Evolutionary conservation across 371 early-diverging fungal species (phyloP), one percentile per base, ranked within the genome.

Genomic region (Mortierella sp.): DNA sequence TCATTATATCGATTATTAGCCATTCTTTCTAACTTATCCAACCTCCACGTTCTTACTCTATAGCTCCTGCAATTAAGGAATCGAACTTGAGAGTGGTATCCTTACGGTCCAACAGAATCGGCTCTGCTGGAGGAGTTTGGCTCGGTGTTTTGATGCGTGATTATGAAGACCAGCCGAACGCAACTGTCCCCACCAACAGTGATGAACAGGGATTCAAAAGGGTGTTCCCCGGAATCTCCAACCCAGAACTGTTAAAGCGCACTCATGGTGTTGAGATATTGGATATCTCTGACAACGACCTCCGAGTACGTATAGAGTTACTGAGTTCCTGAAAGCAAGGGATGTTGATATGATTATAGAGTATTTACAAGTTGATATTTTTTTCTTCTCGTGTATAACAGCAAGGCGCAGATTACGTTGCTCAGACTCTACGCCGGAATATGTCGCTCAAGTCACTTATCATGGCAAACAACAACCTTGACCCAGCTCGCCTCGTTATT

Each of bases 71-170:
- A 4, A 83, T 92, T 19, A 83, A 87, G 33, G 84, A 87, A 65
- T 87, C 91, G 6, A 74, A 73, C n/a, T 41, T 93, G 47, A 78
- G 77, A 9, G 64, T 78, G 36, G 76, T 93, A 2, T 89, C 89
- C 1, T 76, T 93, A 53, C 76, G 90, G 24, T 80, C 87, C 58
- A 90, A 90, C 74, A 84, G 84, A 19, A 87, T 92, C 10, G 86
- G 84, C 48, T 70, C 85, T 22, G 74, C 85, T 33, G 88, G 88
- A 36, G 88, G 91, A 24, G 65, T 89, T 5, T 88, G 90, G 87
- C 69, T 93, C 41, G 90, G 90, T 1, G 92, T 92, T 11, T 85
- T 93, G 88, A 68, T 93, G 48, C 84, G 90, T 9, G 90, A 89
- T 52, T 91, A 91, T 60, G 90, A 89, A 28, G 89, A 86, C 40